Evolutionary conservation across 2,329 filamentous ascomycete species (phyloP).

Genomic region (Penicillium fuscoglaucum): DNA sequence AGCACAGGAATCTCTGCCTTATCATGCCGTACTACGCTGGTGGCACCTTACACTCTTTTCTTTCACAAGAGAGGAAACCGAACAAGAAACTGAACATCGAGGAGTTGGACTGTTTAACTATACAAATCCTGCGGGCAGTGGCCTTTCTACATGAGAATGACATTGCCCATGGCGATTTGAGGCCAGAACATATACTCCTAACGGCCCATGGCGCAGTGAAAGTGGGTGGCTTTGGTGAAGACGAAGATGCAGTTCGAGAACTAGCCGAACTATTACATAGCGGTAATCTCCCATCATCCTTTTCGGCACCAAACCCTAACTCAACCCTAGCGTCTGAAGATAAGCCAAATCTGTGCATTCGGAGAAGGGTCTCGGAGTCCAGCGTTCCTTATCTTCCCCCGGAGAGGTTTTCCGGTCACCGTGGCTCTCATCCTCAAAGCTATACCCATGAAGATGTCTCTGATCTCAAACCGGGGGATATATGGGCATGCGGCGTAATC

Average conservation of each 20-base stretch:
- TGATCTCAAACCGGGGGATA: slow-evolving; percentile 3
- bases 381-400: slow-evolving; percentile 11
- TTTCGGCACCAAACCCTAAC: neutral
- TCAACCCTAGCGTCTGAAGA: neutral
- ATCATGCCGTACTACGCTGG: slow-evolving; percentile 13
- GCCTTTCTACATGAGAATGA: slow-evolving; percentile 1
- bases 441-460: neutral
- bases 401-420: slow-evolving; percentile 2
- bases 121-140: slow-evolving; percentile 6
- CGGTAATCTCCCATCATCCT: neutral
- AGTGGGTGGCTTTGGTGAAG: slow-evolving; percentile 13
- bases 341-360: neutral
- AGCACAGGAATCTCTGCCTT: slow-evolving; percentile 7
- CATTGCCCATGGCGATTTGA: slow-evolving; percentile 6
- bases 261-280: neutral
- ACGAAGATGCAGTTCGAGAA: slow-evolving; percentile 4
- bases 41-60: slow-evolving; percentile 2
- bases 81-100: neutral
- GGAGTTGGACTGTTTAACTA: neutral
- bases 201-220: slow-evolving; percentile 8
- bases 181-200: slow-evolving; percentile 8
- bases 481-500: slow-evolving; percentile 9
- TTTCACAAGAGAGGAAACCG: neutral
- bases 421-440: neutral
- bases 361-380: neutral